Evolutionary conservation across 225 moss, liverwort and hornwort genomes (phyloP).

Genomic region (Polytrichum commune): DNA sequence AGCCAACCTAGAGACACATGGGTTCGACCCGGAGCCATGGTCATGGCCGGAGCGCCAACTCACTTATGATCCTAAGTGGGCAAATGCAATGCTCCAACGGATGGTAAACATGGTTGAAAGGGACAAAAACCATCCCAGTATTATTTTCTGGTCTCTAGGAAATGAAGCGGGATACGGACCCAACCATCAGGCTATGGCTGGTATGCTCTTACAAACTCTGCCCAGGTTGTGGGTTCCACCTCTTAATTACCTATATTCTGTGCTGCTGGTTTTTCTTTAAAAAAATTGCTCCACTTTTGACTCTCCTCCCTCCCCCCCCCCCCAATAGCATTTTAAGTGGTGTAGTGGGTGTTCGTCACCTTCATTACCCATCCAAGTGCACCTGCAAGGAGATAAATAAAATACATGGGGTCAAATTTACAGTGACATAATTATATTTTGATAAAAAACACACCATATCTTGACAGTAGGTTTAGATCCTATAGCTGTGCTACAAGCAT

Average conservation of each 20-base stretch:
- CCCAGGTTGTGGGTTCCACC: too few species aligned
- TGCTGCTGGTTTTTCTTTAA: too few species aligned
- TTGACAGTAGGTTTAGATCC: too few species aligned
- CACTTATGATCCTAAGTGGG: constrained; percentile 84
- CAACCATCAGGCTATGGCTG: constrained; percentile 97
- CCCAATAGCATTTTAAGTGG: too few species aligned
- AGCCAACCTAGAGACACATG: constrained; percentile 98
- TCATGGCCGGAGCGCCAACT: constrained; percentile 74
- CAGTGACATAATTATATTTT: too few species aligned
- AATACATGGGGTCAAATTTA: too few species aligned
- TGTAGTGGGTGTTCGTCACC: too few species aligned
- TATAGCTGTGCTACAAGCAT: too few species aligned
- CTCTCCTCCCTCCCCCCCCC: too few species aligned
- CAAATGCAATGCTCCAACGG: constrained; percentile 80
- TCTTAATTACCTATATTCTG: too few species aligned
- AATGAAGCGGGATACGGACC: constrained; percentile 97
- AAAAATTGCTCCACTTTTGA: too few species aligned
- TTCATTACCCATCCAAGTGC: constrained; percentile 18
- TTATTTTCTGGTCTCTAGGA: constrained; percentile 94
- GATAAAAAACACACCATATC: too few species aligned
- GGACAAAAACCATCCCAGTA: constrained; percentile 95
- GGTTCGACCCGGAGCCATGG: constrained; percentile 98
- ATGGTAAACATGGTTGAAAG: constrained; percentile 99
- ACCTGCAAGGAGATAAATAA: constrained; percentile 44
- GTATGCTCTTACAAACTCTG: constrained; percentile 26